These are phyloP conservation scores for Byssoonygena ceratinophila DNA, from an alignment of 2,329 filamentous ascomycete species.

Conservation along the genomic window DNA sequence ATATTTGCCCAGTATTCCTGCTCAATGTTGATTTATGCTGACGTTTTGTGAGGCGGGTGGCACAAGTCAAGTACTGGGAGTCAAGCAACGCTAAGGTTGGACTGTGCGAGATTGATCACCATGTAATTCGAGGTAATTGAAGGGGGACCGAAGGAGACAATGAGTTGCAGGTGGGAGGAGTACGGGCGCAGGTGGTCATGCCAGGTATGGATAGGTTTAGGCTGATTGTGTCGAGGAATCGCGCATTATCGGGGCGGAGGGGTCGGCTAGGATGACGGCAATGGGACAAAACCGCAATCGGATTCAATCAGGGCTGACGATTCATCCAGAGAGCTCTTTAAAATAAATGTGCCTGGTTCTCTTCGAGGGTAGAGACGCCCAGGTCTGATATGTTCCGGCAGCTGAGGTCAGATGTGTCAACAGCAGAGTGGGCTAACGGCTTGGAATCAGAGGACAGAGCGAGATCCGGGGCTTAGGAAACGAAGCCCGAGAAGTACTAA, in stretches of 20 bases:
- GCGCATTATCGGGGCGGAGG: constrained; percentile 5
- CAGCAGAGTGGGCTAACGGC: neutral
- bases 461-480: neutral
- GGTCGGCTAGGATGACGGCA: neutral
- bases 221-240: neutral
- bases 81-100: neutral
- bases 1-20: constrained; percentile 27
- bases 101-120: neutral
- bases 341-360: neutral
- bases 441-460: neutral
- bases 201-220: neutral
- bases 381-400: neutral
- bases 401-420: constrained; percentile 3
- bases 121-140: neutral
- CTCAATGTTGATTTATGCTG: neutral
- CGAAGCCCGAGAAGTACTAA: neutral
- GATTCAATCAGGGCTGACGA: neutral
- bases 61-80: neutral
- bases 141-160: neutral
- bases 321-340: neutral
- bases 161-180: neutral
- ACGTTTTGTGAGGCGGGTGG: neutral
- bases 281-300: constrained; percentile 2
- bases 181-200: neutral
- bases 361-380: neutral